Base-by-base conservation (phyloP, 345 rosid genomes). In the Salix caprea region DNA sequence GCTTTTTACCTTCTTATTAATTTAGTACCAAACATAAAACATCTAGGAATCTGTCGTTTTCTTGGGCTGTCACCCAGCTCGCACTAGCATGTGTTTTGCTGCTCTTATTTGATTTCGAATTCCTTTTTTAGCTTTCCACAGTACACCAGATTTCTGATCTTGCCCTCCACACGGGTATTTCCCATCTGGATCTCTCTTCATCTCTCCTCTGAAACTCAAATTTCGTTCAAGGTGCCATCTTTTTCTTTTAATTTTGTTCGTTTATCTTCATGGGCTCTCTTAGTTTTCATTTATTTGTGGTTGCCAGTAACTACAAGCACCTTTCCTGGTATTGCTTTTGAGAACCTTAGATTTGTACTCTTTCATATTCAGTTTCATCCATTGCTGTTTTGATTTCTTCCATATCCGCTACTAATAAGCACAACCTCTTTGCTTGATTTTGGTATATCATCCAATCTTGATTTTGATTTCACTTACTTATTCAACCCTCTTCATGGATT, bases 151-250 rank as follows among this genome's bases (percentile, higher is more conserved):
- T 76, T 84, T 74, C 37, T 34, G 6, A 76, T 65, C 70, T 70
- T 6, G 67, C 23, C 62, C 64, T 80, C 32, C 52, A 24, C 21
- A 52, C 24, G 28, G 21, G 68, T 56, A 40, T 46, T 64, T 50
- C 74, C 30, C 75, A 76, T 70, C 78, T 28, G 61, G 68, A 61
- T 36, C 61, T 68, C 75, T 60, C 61, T 74, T 61, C 18, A n/a
- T 16, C 37, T 70, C 23, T 1, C 40, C 36, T 26, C 28, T 65
- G 73, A 69, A 79, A 30, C 64, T 74, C 23, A 4, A 42, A 24
- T 76, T 64, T 78, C 81, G 71, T 56, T 36, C 36, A 82, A 85
- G 86, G 83, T 87, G 79, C 75, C 65, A 54, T 65, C 82, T 80
- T 82, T 79, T 58, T 71, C 26, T 14, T 48, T 70, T 66, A 18